These are phyloP conservation scores for Candida loeiensis DNA, from an alignment of 805 yeast genomes.

Conservation along the genomic window DNA sequence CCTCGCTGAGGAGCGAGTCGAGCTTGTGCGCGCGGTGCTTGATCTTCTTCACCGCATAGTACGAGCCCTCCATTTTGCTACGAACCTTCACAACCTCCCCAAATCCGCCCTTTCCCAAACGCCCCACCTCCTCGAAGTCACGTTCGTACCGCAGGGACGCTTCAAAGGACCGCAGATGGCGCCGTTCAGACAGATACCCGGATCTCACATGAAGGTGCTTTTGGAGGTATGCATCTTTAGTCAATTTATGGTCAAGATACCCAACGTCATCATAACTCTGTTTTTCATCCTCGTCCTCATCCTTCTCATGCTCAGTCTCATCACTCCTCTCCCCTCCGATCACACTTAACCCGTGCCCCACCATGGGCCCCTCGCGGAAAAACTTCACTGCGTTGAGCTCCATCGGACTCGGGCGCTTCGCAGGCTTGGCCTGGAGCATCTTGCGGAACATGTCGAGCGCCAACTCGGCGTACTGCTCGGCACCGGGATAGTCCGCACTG, in stretches of 20 bases:
- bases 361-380: slow-evolving; percentile 59
- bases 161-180: neutral
- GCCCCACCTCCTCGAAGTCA: slow-evolving; percentile 93
- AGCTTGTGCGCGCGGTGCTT: slow-evolving; percentile 77
- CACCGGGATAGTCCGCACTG: slow-evolving; percentile 44
- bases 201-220: too few species aligned
- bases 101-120: slow-evolving; percentile 90
- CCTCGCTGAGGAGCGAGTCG: slow-evolving; percentile 83
- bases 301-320: too few species aligned
- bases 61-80: slow-evolving; percentile 88
- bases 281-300: neutral
- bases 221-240: too few species aligned
- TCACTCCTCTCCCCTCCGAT: neutral
- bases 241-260: too few species aligned
- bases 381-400: slow-evolving; percentile 84
- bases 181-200: neutral
- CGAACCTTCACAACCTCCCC: slow-evolving; percentile 99
- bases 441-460: slow-evolving; percentile 62
- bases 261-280: neutral
- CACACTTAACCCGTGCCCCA: neutral
- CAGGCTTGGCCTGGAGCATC: slow-evolving; percentile 61
- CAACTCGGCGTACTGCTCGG: slow-evolving; percentile 62
- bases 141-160: slow-evolving; percentile 57
- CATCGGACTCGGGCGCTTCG: slow-evolving; percentile 76
- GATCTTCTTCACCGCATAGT: slow-evolving; percentile 91